A percentile compares a stretch with the other conserved stretches of the same genome.
phyloP scores from a whole-genome alignment of 2,329 filamentous ascomycete genomes.

The Aspergillus puulaauensis region DNA sequence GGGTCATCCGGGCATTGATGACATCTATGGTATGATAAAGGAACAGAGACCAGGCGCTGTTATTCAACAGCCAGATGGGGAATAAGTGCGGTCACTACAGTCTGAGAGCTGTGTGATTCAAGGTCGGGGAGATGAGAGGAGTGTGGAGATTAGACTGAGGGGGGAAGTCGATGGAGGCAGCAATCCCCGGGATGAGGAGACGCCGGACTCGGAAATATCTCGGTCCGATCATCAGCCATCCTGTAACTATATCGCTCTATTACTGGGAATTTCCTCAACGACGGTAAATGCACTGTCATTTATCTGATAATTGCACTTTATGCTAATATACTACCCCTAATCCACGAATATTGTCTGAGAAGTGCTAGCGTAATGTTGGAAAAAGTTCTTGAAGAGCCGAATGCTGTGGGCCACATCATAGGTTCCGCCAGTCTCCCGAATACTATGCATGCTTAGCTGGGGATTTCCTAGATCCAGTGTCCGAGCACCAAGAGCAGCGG shows the following conservation, averaged over 20 bases:
- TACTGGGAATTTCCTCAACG: neutral
- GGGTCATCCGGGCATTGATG: conserved; percentile 42
- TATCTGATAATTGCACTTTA: neutral
- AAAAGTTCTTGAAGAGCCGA: conserved; percentile 83
- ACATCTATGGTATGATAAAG: conserved; percentile 13
- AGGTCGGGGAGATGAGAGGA: neutral
- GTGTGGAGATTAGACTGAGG: neutral
- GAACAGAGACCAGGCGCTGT: neutral
- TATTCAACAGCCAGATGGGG: neutral
- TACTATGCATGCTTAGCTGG: conserved; percentile 95
- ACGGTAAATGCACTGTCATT: neutral
- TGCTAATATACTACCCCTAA: conserved; percentile 40
- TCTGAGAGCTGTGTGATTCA: neutral
- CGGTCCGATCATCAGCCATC: neutral
- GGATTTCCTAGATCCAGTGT: conserved; percentile 93
- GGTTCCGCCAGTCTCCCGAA: conserved; percentile 85
- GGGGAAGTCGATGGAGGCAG: conserved; percentile 1
- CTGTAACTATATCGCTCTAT: neutral
- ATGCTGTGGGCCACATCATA: conserved; percentile 86
- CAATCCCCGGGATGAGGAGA: neutral
- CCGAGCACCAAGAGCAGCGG: conserved; percentile 78
- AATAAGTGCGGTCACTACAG: neutral
- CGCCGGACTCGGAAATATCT: conserved; percentile 7
- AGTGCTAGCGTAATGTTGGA: conserved; percentile 76
- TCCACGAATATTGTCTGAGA: conserved; percentile 84